phyloP scores from a whole-genome alignment of 768 basidiomycete genomes.

The Coprinellus micaceus region DNA sequence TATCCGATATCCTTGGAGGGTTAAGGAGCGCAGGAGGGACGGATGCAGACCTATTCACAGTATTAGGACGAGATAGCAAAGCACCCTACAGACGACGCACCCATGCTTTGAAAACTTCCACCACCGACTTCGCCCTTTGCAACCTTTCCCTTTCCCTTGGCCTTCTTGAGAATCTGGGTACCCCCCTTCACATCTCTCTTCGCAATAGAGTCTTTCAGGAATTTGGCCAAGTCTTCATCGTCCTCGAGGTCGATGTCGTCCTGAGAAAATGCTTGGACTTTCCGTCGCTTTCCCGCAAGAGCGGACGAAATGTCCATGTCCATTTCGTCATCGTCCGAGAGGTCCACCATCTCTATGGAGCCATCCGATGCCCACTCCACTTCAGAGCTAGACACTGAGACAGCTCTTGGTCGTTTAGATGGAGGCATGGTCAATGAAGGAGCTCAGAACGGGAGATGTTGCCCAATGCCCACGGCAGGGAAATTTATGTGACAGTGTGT shows the following conservation, averaged over 20 bases:
- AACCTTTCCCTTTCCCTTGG: conserved; percentile 68
- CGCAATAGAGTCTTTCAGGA: conserved; percentile 66
- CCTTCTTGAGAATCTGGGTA: conserved; percentile 70
- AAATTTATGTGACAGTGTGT: conserved; percentile 3
- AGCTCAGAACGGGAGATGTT: neutral
- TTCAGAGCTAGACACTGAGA: conserved; percentile 4
- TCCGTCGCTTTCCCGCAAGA: conserved; percentile 44
- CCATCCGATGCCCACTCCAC: conserved; percentile 4
- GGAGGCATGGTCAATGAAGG: conserved; percentile 3
- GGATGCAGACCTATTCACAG: conserved; percentile 70
- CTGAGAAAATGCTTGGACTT: conserved; percentile 22
- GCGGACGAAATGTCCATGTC: conserved; percentile 60
- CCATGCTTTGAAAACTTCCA: conserved; percentile 96
- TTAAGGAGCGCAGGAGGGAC: conserved; percentile 75
- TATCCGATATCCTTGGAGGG: conserved; percentile 88
- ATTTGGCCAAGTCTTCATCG: conserved; percentile 58
- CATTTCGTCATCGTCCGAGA: conserved; percentile 29
- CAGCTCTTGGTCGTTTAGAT: conserved; percentile 13
- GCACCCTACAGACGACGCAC: conserved; percentile 40
- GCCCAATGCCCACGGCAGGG: neutral
- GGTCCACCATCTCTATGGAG: conserved; percentile 1
- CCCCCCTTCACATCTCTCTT: conserved; percentile 75
- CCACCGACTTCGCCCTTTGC: conserved; percentile 81
- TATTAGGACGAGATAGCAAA: neutral
- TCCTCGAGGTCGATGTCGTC: conserved; percentile 40